Conservation (phyloP, 768 basidiomycete genomes). For the Boletus patriciae region DNA sequence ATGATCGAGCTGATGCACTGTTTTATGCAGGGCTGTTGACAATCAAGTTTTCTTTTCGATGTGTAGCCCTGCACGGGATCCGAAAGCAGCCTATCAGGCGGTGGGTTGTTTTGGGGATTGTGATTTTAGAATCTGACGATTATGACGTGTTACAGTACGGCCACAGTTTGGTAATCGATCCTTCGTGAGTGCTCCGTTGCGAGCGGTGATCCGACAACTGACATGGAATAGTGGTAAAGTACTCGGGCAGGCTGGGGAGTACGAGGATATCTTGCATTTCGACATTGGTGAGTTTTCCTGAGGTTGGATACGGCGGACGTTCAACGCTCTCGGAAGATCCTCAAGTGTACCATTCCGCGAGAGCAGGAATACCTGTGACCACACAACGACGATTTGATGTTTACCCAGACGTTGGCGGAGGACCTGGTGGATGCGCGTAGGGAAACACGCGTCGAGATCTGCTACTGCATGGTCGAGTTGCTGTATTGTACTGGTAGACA, state of each 20-base stretch:
- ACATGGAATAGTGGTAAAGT: conserved; percentile 61
- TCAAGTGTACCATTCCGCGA: conserved; percentile 58
- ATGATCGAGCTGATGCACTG: conserved; percentile 6
- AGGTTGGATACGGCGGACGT: not conserved
- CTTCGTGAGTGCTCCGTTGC: conserved; percentile 57
- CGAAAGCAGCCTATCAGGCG: conserved; percentile 83
- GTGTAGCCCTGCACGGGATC: conserved; percentile 92
- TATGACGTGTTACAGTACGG: conserved; percentile 61
- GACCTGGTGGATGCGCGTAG: not conserved
- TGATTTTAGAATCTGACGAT: not conserved
- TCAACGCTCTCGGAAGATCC: conserved; percentile 52
- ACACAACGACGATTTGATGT: conserved; percentile 90
- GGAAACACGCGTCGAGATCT: not conserved
- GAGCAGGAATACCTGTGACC: conserved; percentile 89
- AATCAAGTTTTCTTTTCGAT: conserved; percentile 96
- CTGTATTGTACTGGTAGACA: not conserved
- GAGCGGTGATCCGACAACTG: conserved; percentile 1
- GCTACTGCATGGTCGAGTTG: not conserved
- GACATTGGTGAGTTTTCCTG: conserved; percentile 66
- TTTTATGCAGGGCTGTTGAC: conserved; percentile 75
- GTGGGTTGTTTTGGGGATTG: conserved; percentile 41
- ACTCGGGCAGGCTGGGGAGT: conserved; percentile 69
- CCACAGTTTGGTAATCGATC: conserved; percentile 89
- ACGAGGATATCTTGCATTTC: conserved; percentile 75
- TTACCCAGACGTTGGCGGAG: conserved; percentile 68